These are phyloP conservation scores for Cyathus striatus DNA, from an alignment of 768 basidiomycete species.

Conservation along the genomic window DNA sequence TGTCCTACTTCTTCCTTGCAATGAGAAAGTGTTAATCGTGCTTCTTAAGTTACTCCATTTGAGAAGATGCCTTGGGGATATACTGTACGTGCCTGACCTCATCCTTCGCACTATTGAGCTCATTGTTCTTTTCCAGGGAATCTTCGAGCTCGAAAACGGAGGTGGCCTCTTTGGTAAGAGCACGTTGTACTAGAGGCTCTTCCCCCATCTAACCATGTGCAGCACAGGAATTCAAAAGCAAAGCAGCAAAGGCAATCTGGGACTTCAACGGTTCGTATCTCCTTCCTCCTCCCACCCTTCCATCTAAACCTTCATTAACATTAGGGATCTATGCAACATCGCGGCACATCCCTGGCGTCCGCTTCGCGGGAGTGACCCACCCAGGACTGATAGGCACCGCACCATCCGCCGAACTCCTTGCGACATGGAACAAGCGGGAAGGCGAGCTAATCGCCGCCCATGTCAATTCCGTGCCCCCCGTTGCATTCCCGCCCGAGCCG, in stretches of 20 bases:
- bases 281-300: neutral
- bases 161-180: conserved; percentile 63
- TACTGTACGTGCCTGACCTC: conserved; percentile 34
- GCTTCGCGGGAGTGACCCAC: conserved; percentile 74
- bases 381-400: conserved; percentile 76
- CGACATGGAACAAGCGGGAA: conserved; percentile 73
- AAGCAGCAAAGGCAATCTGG: conserved; percentile 78
- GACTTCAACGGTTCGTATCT: conserved; percentile 55
- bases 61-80: conserved; percentile 83
- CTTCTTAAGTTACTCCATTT: conserved; percentile 48
- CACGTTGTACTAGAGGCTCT: too few species aligned
- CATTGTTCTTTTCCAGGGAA: conserved; percentile 39
- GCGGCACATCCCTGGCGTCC: conserved; percentile 74
- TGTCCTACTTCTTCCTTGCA: conserved; percentile 5
- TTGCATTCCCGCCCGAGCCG: conserved; percentile 59
- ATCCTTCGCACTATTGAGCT: neutral
- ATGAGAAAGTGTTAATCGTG: neutral
- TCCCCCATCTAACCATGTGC: too few species aligned
- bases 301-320: neutral
- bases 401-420: conserved; percentile 67
- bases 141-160: conserved; percentile 71
- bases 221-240: conserved; percentile 66
- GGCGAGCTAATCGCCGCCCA: conserved; percentile 54
- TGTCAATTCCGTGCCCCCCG: conserved; percentile 49
- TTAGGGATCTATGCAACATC: conserved; percentile 67